Evolutionary conservation across 202 grass and related monocot species (phyloP), one percentile per base, ranked within the genome.

Genomic region (Setaria viridis): DNA sequence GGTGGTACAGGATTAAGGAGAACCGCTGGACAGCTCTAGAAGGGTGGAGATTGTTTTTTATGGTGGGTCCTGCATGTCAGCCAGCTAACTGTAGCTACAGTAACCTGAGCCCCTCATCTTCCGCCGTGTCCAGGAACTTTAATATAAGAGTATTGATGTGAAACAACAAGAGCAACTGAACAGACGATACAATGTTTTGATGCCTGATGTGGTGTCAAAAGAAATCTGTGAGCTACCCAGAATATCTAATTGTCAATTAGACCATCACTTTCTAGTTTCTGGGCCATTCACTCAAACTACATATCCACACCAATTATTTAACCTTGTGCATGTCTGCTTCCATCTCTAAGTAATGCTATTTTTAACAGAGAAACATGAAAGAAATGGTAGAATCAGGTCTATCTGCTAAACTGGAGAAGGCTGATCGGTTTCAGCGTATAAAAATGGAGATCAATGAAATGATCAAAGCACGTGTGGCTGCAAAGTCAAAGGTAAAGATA

Each of bases 391-490:
- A 97, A 87, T 93, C 84, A 78, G 97, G 97, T 79, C 74, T 93
- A 56, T 99, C 88, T 56, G 97, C 97, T 88, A 99, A 97, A 80
- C 92, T 94, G 82, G 91, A 97, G 88, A 99, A 99, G 74, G 94
- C 92, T 35, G 94, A 88, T 74, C 97, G 84, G 78, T 90, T 93
- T 39, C 91, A 97, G 65, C 90, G 84, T 88, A 77, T 97, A 67
- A 99, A 99, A 90, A 87, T 76, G 50, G 97, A 99, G 78, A 89
- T 94, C 47, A 93, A 89, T 87, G 97, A 97, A 87, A 97, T 99
- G 97, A 74, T 99, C 49, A 94, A 88, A 89, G 67, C 85, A 80
- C 90, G 85, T 32, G 65, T 97, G 78, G 93, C 87, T 50, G 77
- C 85, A 62, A 99, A 94, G 70, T 82, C 90, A 51, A 93, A 93